Conservation (phyloP, 345 rosid species). For the Acer negundo region DNA sequence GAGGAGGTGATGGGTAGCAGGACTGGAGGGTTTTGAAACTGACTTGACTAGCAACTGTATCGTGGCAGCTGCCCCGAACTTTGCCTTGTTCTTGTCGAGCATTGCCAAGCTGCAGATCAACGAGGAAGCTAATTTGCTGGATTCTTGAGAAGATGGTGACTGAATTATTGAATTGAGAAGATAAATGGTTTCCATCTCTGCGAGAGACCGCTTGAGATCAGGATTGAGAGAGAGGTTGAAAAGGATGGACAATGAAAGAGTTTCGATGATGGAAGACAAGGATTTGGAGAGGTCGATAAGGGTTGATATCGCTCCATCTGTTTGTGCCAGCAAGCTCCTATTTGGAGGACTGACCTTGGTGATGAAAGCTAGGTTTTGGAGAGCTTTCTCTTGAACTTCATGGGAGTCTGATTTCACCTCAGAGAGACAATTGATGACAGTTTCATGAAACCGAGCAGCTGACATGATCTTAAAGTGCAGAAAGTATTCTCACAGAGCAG, state of each 20-base stretch:
- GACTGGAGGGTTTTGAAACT: conserved; percentile 25
- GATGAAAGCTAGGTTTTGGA: conserved; percentile 45
- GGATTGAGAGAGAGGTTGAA: conserved; percentile 68
- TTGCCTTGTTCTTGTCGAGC: conserved; percentile 72
- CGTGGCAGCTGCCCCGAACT: conserved; percentile 61
- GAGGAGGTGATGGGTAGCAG: conserved; percentile 46
- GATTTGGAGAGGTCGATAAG: conserved; percentile 42
- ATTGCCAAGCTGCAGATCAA: conserved; percentile 63
- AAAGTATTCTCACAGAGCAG: background rate
- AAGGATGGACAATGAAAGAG: conserved; percentile 46
- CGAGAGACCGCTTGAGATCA: conserved; percentile 46
- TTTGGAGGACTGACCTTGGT: conserved; percentile 50
- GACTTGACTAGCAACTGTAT: conserved; percentile 39
- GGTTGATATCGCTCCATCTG: conserved; percentile 39
- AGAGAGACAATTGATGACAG: conserved; percentile 31
- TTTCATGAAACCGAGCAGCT: conserved; percentile 31
- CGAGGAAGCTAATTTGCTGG: conserved; percentile 45
- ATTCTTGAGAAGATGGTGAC: conserved; percentile 32
- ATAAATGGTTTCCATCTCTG: conserved; percentile 46
- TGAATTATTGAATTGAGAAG: conserved; percentile 47
- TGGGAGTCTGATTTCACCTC: conserved; percentile 36
- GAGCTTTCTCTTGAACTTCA: conserved; percentile 44
- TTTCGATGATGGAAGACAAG: conserved; percentile 29
- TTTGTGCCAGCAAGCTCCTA: conserved; percentile 44
- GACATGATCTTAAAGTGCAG: conserved; percentile 24